Conservation (phyloP, 2,329 filamentous ascomycete genomes). For the Chaetothyriales sp. region DNA sequence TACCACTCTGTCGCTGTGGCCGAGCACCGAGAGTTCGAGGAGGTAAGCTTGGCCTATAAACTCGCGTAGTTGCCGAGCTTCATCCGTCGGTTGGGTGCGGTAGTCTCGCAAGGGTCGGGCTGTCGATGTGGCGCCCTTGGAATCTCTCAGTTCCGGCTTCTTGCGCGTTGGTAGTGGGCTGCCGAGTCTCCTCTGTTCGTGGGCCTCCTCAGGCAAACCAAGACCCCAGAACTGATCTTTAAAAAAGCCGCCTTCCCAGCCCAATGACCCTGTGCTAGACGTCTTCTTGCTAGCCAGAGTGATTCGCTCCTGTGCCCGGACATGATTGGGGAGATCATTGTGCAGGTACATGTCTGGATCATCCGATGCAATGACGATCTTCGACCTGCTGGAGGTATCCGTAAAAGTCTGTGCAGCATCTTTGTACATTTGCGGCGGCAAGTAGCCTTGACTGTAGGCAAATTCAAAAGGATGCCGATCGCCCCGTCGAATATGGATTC, state of each 20-base stretch:
- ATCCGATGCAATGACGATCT: conserved; percentile 55
- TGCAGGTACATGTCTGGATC: conserved; percentile 59
- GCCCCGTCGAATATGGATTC: conserved; percentile 65
- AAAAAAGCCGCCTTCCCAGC: conserved; percentile 84
- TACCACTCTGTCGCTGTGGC: conserved; percentile 53
- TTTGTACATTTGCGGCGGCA: conserved; percentile 56
- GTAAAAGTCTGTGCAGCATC: conserved; percentile 41
- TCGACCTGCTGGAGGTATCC: conserved; percentile 9
- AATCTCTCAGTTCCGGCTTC: conserved; percentile 1
- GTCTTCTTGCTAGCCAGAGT: conserved; percentile 60
- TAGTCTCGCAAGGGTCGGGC: conserved; percentile 8
- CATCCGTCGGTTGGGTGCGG: conserved; percentile 18
- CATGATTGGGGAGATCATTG: conserved; percentile 19
- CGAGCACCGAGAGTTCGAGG: conserved; percentile 63
- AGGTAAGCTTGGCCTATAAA: conserved; percentile 67
- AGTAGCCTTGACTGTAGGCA: conserved; percentile 62
- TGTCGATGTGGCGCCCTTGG: not conserved
- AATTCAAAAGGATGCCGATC: conserved; percentile 63
- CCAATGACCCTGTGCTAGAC: conserved; percentile 47
- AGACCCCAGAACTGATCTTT: conserved; percentile 67
- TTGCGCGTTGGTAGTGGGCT: conserved; percentile 10
- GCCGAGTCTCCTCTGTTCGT: conserved; percentile 5
- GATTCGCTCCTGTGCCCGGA: conserved; percentile 61
- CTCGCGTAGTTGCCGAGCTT: conserved; percentile 52
- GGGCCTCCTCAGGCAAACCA: conserved; percentile 36